Evolutionary conservation across 495 filamentous ascomycete genomes (phyloP).

Genomic region (Ascodesmis nigricans): DNA sequence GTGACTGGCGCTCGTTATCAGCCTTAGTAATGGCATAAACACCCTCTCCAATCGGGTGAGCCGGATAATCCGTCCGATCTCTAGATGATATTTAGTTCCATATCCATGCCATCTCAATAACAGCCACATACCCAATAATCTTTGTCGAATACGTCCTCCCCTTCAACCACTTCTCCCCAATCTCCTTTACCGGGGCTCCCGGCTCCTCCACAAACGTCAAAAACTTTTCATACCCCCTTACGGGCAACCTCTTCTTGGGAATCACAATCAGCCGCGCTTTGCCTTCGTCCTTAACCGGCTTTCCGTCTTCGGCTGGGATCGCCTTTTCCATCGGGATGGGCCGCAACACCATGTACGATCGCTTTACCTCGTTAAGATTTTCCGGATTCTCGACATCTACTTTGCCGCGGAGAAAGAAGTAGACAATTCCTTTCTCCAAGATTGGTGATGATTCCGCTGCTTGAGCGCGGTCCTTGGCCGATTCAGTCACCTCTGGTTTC

Average conservation of each 20-base stretch:
- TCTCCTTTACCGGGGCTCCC: slow-evolving; percentile 38
- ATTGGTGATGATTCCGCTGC: slow-evolving; percentile 33
- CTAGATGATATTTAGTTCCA: slow-evolving; percentile 15
- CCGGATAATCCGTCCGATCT: slow-evolving; percentile 45
- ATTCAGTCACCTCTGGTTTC: slow-evolving; percentile 5
- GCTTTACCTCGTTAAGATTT: slow-evolving; percentile 47
- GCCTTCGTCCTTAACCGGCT: slow-evolving; percentile 36
- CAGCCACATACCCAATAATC: slow-evolving; percentile 33
- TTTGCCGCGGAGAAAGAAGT: slow-evolving; percentile 72
- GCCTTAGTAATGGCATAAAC: slow-evolving; percentile 53
- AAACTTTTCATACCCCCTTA: slow-evolving; percentile 47
- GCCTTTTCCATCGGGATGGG: slow-evolving; percentile 31
- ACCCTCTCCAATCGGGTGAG: slow-evolving; percentile 59
- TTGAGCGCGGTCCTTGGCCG: slow-evolving; percentile 21
- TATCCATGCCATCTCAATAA: slow-evolving; percentile 1
- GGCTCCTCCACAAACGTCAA: slow-evolving; percentile 72
- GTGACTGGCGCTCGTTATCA: slow-evolving; percentile 43
- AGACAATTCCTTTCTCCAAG: slow-evolving; percentile 85
- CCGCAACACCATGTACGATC: slow-evolving; percentile 63
- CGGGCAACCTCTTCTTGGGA: slow-evolving; percentile 72
- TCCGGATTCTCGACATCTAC: slow-evolving; percentile 53
- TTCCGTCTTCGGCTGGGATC: slow-evolving; percentile 27
- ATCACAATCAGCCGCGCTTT: slow-evolving; percentile 53
- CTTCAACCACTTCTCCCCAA: slow-evolving; percentile 49
- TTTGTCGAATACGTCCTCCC: slow-evolving; percentile 52